A percentile compares a stretch with the other conserved stretches of the same genome.
phyloP scores from a whole-genome alignment of 208 protist genomes.

The Acanthamoeba castellanii region DNA sequence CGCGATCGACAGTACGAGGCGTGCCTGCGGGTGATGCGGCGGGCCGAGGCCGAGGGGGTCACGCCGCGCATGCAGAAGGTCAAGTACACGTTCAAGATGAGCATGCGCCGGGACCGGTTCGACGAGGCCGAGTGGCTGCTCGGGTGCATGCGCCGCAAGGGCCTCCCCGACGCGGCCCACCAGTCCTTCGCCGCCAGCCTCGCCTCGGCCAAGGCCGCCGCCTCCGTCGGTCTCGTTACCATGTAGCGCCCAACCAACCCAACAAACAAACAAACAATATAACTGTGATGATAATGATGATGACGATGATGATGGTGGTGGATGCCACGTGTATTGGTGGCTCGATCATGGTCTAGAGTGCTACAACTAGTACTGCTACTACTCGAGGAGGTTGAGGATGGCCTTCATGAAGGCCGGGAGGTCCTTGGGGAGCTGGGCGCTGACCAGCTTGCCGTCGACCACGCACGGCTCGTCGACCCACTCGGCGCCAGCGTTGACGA shows the following conservation, averaged over 20 bases:
- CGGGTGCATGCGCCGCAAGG: neutral
- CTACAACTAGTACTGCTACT: too few species aligned
- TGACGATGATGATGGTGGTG: too few species aligned
- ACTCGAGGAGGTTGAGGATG: slow-evolving; percentile 57
- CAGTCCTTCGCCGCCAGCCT: neutral
- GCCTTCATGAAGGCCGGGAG: slow-evolving; percentile 78
- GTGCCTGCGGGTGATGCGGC: neutral
- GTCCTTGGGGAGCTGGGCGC: slow-evolving; percentile 75
- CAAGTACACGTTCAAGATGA: neutral
- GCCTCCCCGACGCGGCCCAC: neutral
- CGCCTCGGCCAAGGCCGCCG: neutral
- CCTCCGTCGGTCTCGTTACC: too few species aligned
- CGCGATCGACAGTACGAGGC: neutral
- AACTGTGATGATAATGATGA: too few species aligned
- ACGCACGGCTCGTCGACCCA: slow-evolving; percentile 76
- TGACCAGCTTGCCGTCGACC: slow-evolving; percentile 76
- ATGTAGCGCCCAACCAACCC: too few species aligned
- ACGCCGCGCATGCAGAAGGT: neutral
- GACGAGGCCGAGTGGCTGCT: neutral
- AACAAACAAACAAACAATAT: too few species aligned
- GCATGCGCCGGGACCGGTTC: neutral
- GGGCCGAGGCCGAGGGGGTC: neutral
- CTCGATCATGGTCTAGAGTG: too few species aligned
- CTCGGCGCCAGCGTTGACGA: slow-evolving; percentile 73
- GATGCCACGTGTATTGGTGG: too few species aligned